phyloP scores from a whole-genome alignment of 345 rosid species.

The Ailanthus altissimus region DNA sequence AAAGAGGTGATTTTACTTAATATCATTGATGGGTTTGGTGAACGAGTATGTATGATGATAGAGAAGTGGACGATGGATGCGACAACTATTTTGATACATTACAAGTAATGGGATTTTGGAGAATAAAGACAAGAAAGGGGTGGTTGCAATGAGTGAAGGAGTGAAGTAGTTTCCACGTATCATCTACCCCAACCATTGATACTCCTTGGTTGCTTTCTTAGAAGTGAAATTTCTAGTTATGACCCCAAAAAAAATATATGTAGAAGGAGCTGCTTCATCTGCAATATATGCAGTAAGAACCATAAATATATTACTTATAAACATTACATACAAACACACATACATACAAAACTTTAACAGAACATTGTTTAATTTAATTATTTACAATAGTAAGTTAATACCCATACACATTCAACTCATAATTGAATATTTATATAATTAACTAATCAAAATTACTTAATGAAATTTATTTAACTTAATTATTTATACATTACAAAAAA shows the following conservation, averaged over 20 bases:
- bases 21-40: conserved; percentile 21
- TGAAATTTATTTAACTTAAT: too few species aligned
- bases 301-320: background rate
- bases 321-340: too few species aligned
- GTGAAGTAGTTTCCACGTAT: conserved; percentile 40
- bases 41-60: conserved; percentile 20
- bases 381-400: too few species aligned
- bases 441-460: too few species aligned
- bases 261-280: background rate
- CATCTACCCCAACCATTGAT: conserved; percentile 31
- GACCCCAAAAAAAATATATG: background rate
- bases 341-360: too few species aligned
- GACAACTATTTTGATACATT: conserved; percentile 14
- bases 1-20: conserved; percentile 21
- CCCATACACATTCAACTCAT: too few species aligned
- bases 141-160: conserved; percentile 35
- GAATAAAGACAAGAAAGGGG: conserved; percentile 33
- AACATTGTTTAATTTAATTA: too few species aligned
- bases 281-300: background rate
- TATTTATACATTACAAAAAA: too few species aligned
- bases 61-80: conserved; percentile 22
- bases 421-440: too few species aligned
- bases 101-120: conserved; percentile 36
- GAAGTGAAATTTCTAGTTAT: too few species aligned
- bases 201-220: background rate